Evolutionary conservation across 1,139 yeast genomes (phyloP).

Genomic region (Lodderomyces oxycetoniae): DNA sequence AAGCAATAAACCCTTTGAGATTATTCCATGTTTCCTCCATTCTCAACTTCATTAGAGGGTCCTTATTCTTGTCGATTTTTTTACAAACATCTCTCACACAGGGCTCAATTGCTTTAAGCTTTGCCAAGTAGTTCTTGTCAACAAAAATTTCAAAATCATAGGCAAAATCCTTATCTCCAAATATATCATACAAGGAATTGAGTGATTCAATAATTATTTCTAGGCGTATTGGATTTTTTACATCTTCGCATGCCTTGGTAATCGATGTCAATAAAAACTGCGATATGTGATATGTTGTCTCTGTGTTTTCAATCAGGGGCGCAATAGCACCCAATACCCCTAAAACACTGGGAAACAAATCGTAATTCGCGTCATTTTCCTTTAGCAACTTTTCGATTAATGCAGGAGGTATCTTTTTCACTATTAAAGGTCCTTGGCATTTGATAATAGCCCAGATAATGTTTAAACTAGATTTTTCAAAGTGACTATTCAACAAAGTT

Average conservation of each 20-base stretch:
- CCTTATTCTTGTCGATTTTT: constrained; percentile 64
- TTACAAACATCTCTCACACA: constrained; percentile 51
- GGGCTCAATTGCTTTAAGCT: constrained; percentile 44
- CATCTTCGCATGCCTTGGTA: constrained; percentile 19
- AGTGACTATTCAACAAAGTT: constrained; percentile 16
- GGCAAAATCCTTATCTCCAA: constrained; percentile 64
- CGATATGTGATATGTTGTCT: constrained; percentile 43
- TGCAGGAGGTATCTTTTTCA: constrained; percentile 18
- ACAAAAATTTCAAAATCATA: constrained; percentile 73
- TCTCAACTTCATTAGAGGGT: constrained; percentile 51
- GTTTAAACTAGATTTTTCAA: constrained; percentile 49
- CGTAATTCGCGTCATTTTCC: constrained; percentile 17
- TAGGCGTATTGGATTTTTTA: constrained; percentile 19
- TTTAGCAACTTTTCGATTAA: constrained; percentile 23
- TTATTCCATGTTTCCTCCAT: constrained; percentile 68
- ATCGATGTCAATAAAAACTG: constrained; percentile 37
- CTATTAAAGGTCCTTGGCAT: constrained; percentile 35
- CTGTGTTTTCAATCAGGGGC: constrained; percentile 40
- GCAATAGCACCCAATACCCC: constrained; percentile 60
- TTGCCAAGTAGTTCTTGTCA: constrained; percentile 41
- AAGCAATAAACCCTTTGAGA: constrained; percentile 69
- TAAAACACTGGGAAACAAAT: constrained; percentile 27
- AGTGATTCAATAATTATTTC: constrained; percentile 55
- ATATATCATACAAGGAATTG: constrained; percentile 69
- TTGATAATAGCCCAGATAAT: constrained; percentile 59